phyloP scores from a whole-genome alignment of 1,284 basidiomycete species.

The Microbotryomycetes sp. region DNA sequence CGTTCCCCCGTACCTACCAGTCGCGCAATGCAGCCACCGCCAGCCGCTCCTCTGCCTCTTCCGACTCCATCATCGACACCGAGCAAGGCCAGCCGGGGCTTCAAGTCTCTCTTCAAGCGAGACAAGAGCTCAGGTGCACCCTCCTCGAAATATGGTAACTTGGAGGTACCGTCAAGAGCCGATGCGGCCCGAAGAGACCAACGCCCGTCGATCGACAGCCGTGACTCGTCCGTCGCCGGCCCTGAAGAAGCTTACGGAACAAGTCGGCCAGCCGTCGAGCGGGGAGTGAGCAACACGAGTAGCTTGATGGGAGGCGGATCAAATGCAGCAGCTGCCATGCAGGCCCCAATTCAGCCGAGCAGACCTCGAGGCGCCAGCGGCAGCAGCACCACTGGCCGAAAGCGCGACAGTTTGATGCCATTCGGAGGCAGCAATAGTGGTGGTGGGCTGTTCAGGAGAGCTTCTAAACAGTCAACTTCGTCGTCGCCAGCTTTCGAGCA shows the following conservation, averaged over 20 bases:
- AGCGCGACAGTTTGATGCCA: slow-evolving; percentile 26
- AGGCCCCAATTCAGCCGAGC: slow-evolving; percentile 6
- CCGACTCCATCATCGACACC: slow-evolving; percentile 1
- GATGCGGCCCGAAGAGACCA: not conserved
- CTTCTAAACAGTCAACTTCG: not conserved
- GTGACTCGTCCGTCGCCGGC: not conserved
- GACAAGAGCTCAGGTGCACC: slow-evolving; percentile 23
- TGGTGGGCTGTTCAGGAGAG: slow-evolving; percentile 20
- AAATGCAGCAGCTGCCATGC: not conserved
- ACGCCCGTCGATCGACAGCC: slow-evolving; percentile 1
- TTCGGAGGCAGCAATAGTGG: not conserved
- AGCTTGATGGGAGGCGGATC: not conserved
- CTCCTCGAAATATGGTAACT: slow-evolving; percentile 25
- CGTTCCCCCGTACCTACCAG: too few species aligned
- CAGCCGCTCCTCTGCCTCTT: slow-evolving; percentile 18
- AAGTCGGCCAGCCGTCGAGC: slow-evolving; percentile 4
- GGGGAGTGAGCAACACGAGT: not conserved
- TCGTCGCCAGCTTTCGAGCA: not conserved
- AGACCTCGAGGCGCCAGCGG: not conserved
- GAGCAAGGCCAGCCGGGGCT: not conserved
- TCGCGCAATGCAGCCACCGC: slow-evolving; percentile 5
- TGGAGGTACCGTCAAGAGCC: not conserved
- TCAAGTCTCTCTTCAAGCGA: slow-evolving; percentile 11
- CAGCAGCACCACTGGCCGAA: not conserved
- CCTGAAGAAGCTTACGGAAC: not conserved